Base-by-base conservation (phyloP, 345 rosid genomes). In the Euclidium syriacum region DNA sequence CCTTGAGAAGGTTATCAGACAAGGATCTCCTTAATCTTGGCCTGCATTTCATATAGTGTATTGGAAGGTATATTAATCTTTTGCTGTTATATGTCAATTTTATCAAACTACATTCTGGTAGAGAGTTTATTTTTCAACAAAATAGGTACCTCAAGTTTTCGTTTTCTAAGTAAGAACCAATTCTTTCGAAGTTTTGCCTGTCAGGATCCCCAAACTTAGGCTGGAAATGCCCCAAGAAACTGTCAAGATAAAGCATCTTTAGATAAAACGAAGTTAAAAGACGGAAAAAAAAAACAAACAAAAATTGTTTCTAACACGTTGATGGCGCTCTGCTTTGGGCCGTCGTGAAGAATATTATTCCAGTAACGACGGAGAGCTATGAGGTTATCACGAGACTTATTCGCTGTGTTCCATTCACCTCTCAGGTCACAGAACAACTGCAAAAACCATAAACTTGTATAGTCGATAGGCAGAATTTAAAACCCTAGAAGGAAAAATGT, bases 211-310 rank as follows among this genome's bases (percentile, higher is more conserved):
- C 75, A 42, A 57, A 2, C 6, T 52, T 40, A 50, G 75, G 75
- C 40, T 43, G 71, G n/a, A 66, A 71, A 64, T 64, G 60, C 15
- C 75, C 75, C 55, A 71, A 71, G 55, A 71, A 71, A 23, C 75
- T 71, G 50, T 50, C 42, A 43, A 35, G 10, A 57, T 19, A 64
- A 40, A 64, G 12, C 1, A 15, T 25, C 15, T 19, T 39, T 41
- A 38, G 70, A 55, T 22, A 26, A 48, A 19, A 15, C 24, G 4
- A 54, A 29, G n/a, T 17, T 5, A 12, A 2, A 5, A 41, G 11
- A 41, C n/a, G n/a, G n/a, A n/a, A n/a, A n/a, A n/a, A n/a, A n/a
- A n/a, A n/a, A n/a, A n/a, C n/a, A 20, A 19, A 46, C 3, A 35
- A 19, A 44, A 4, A 40, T n/a, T n/a, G 18, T 24, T 6, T 8